Base-by-base conservation (phyloP, 2,329 filamentous ascomycete genomes). In the Ceratocystis albifundus region DNA sequence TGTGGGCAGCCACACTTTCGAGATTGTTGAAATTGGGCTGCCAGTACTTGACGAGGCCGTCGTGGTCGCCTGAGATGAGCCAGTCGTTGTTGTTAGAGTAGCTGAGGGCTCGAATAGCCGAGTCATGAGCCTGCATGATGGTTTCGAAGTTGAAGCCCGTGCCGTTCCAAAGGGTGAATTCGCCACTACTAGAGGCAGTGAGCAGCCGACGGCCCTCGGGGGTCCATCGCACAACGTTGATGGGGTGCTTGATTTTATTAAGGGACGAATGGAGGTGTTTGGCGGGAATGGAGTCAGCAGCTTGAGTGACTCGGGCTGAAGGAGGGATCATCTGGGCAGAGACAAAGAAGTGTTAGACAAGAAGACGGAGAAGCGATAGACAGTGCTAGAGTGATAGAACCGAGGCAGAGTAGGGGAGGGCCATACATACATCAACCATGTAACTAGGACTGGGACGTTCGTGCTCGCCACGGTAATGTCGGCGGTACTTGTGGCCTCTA, bases 81-180 rank as follows among this genome's bases (percentile, higher is more conserved):
- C 94, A 99, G 77, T 99, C 94, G 73, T 96, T 90, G 71, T 89
- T 95, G 76, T 97, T 90, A 1, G 94, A 96, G 79, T 96, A 99
- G 70, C 86, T 85, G 59, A 92, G 80, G 8, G 88, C 87, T 71
- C 90, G 84, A 70, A 96, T 91, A 46, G 90, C 89, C 66, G 87
- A 86, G 76, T 96, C 93, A 75, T 97, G 93, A 48, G 93, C 93
- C 79, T 96, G 92, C 89, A 96, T 96, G 32, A 99, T 96, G 2
- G 94, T 97, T 78, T 99, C 94, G 72, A 99, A 99, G 76, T 99
- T 97, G 82, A 99, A 99, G 28, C 91, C 93, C 55, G 93, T 97
- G 69, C 94, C 94, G 74, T 99, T 99, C 94, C 94, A 99, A 2
- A 99, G 77, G 48, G 95, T 99, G 72, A 99, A 99, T 75, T 99